Evolutionary conservation across 2,329 filamentous ascomycete species (phyloP), one percentile per base, ranked within the genome.

Genomic region (Raffaelea deltoideospora): DNA sequence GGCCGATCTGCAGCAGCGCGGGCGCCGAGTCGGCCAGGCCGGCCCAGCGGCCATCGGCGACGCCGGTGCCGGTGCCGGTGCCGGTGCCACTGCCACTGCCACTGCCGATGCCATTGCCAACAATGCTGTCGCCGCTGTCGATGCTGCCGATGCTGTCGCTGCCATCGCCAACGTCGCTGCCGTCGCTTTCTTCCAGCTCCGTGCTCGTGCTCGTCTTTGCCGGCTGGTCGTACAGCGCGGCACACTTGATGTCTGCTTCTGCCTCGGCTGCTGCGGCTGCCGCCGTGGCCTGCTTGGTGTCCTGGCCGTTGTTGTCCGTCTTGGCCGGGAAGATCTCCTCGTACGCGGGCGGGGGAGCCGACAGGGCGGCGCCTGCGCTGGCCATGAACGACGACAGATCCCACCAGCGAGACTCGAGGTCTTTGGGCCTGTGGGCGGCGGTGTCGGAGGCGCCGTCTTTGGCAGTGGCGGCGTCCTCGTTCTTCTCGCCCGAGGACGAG

Each of bases 261-360:
- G 63, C 64, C 21, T 79, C 74, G 13, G 64, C 67, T 2, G 68
- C 67, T 3, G 74, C 75, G 37, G 63, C 62, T 9, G 64, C 62
- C 1, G 69, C 71, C n/a, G 70, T 69, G 15, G 65, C 59, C 47
- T 70, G 65, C 53, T 79, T 78, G 19, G 56, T 58, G 38, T 76
- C 69, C 14, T 17, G 18, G 28, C 18, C 28, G 8, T 30, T n/a
- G 6, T 30, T n/a, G n/a, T 6, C 8, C 23, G 8, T 26, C 29
- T 61, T 59, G 2, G 37, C 36, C 39, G 47, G 26, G 52, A 76
- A 90, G 21, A 90, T 71, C 33, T 87, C 83, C 37, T 86, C 76
- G 45, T 90, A 90, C 0, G 83, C 72, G 10, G 83, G 83, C 9
- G 81, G 81, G 23, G 70, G 63, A 4, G 64, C 60, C 10, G 70